A percentile compares a stretch with the other conserved stretches of the same genome.
Conservation (phyloP, 2,329 filamentous ascomycete species). For the Phyllosticta capitalensis region DNA sequence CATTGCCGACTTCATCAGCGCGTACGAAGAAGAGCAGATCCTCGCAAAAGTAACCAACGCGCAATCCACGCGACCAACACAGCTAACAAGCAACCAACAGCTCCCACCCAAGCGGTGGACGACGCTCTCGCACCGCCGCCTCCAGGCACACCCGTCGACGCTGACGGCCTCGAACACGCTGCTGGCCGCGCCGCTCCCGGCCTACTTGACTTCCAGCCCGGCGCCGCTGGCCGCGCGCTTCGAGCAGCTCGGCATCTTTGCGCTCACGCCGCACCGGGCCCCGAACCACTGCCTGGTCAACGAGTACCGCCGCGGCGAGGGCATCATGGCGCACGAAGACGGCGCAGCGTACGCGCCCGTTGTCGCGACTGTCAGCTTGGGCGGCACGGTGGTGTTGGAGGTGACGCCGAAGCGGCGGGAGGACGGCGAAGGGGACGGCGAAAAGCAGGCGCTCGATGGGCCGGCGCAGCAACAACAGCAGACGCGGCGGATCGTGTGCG, state of each 20-base stretch:
- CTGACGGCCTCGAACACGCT: conserved; percentile 67
- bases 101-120: conserved; percentile 61
- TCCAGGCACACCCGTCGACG: conserved; percentile 84
- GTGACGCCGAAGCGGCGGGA: conserved; percentile 43
- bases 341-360: conserved; percentile 77
- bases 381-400: conserved; percentile 67
- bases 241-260: conserved; percentile 33
- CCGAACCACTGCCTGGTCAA: conserved; percentile 94
- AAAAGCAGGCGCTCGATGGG: background rate
- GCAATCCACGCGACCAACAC: conserved; percentile 18
- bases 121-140: conserved; percentile 72
- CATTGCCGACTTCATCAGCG: conserved; percentile 72
- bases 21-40: conserved; percentile 61
- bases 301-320: conserved; percentile 76
- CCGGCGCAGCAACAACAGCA: background rate
- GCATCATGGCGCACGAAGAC: conserved; percentile 98
- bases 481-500: conserved; percentile 57
- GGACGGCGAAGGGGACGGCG: conserved; percentile 32
- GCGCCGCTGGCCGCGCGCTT: conserved; percentile 55
- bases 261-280: conserved; percentile 57
- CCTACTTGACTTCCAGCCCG: conserved; percentile 53
- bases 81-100: conserved; percentile 16
- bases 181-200: conserved; percentile 61
- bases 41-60: conserved; percentile 62
- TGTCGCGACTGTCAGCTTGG: conserved; percentile 84